Percentiles rank a stretch among this genome's conserved stretches.
These are phyloP conservation scores for Pyrrhoderma lamaoense DNA, from an alignment of 1,284 basidiomycete species.

Conservation along the genomic window DNA sequence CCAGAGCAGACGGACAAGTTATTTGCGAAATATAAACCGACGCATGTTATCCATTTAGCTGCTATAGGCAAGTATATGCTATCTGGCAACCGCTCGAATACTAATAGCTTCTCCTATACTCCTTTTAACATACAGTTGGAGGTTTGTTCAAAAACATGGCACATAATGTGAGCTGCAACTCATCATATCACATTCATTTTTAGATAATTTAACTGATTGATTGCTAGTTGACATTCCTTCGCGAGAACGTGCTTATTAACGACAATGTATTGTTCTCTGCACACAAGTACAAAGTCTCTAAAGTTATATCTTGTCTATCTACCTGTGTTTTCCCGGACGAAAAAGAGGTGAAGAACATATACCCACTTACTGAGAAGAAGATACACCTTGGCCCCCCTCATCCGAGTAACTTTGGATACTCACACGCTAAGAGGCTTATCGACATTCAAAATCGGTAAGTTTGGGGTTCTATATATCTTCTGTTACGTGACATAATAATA, in stretches of 20 bases:
- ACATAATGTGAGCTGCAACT: conserved; percentile 53
- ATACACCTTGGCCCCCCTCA: conserved; percentile 86
- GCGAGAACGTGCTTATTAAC: conserved; percentile 88
- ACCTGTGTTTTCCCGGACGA: conserved; percentile 88
- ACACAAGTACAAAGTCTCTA: conserved; percentile 53
- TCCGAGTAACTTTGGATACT: conserved; percentile 86
- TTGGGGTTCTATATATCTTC: neutral
- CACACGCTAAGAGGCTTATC: conserved; percentile 88
- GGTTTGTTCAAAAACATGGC: conserved; percentile 91
- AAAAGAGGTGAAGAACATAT: conserved; percentile 43
- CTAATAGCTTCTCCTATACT: too few relatives aligned
- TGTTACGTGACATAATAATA: neutral
- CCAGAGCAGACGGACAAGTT: conserved; percentile 38
- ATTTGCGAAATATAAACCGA: conserved; percentile 84
- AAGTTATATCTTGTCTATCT: conserved; percentile 81
- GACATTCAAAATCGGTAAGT: conserved; percentile 86
- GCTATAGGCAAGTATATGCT: conserved; percentile 56
- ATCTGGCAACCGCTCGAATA: neutral
- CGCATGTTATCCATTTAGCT: conserved; percentile 86
- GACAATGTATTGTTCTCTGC: conserved; percentile 79
- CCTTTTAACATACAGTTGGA: conserved; percentile 48
- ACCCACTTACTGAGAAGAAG: conserved; percentile 85
- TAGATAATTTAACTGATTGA: conserved; percentile 1
- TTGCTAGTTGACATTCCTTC: conserved; percentile 80
- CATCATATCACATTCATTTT: neutral